These are phyloP conservation scores for Lachnellula arida DNA, from an alignment of 2,329 filamentous ascomycete genomes.

Conservation along the genomic window DNA sequence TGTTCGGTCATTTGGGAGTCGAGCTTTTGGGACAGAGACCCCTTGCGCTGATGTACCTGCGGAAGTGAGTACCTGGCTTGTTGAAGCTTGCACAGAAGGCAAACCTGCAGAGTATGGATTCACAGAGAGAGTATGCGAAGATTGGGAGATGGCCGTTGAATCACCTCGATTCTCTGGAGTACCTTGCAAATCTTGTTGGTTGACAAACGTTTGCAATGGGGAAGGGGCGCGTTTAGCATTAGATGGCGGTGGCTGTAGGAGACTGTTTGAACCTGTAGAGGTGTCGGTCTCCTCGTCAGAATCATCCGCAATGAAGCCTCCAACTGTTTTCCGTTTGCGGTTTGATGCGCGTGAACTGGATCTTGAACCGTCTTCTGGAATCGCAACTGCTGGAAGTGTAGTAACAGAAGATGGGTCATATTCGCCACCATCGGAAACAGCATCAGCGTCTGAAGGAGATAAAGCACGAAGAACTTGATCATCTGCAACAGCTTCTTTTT, in stretches of 20 bases:
- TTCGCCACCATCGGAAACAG: constrained; percentile 29
- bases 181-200: constrained; percentile 24
- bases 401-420: constrained; percentile 32
- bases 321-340: constrained; percentile 31
- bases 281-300: constrained; percentile 33
- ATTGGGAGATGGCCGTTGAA: constrained; percentile 18
- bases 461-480: constrained; percentile 34
- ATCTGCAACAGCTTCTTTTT: constrained; percentile 35
- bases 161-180: constrained; percentile 28
- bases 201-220: constrained; percentile 28
- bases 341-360: constrained; percentile 31
- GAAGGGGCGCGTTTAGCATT: constrained; percentile 29
- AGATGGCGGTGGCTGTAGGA: constrained; percentile 24
- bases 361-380: constrained; percentile 28
- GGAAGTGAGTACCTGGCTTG: constrained; percentile 25
- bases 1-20: constrained; percentile 33
- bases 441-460: constrained; percentile 30
- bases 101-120: constrained; percentile 21
- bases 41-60: constrained; percentile 21
- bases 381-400: constrained; percentile 26
- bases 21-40: constrained; percentile 29
- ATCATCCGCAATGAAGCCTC: constrained; percentile 34
- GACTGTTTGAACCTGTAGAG: constrained; percentile 18
- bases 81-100: constrained; percentile 20
- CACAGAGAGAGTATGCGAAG: constrained; percentile 24